Conservation (phyloP, 805 yeast genomes). For the Pichia deserticola region DNA sequence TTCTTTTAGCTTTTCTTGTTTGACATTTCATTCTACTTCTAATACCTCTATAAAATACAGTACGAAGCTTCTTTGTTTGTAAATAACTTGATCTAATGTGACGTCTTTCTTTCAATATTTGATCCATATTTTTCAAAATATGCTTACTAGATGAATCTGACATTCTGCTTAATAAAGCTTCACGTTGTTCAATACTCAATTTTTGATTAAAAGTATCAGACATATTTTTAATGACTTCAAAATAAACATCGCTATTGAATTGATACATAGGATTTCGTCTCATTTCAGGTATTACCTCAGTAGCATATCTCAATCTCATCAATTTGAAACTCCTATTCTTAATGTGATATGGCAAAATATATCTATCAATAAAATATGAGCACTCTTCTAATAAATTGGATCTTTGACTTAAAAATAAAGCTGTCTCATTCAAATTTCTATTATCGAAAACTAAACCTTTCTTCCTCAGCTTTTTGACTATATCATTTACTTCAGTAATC, state of each 20-base stretch:
- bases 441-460: constrained; percentile 25
- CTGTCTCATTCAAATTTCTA: constrained; percentile 23
- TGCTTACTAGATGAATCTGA: constrained; percentile 7
- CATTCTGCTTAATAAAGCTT: constrained; percentile 8
- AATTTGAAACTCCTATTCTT: constrained; percentile 3
- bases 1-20: neutral
- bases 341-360: constrained; percentile 21
- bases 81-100: constrained; percentile 8
- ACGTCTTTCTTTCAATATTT: constrained; percentile 3
- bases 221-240: constrained; percentile 13
- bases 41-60: constrained; percentile 2
- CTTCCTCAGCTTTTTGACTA: constrained; percentile 13
- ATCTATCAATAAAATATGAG: constrained; percentile 22
- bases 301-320: constrained; percentile 10
- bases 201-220: constrained; percentile 9
- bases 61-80: constrained; percentile 4
- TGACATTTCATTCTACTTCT: neutral
- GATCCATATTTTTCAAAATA: constrained; percentile 13
- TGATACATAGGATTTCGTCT: constrained; percentile 5
- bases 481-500: constrained; percentile 12
- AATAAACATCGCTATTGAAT: constrained; percentile 9
- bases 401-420: constrained; percentile 17
- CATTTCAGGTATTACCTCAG: constrained; percentile 8
- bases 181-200: constrained; percentile 9
- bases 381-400: constrained; percentile 16